Evolutionary conservation across 1,139 yeast genomes (phyloP), one percentile per base, ranked within the genome.

Genomic region (Taphrina wiesneri): DNA sequence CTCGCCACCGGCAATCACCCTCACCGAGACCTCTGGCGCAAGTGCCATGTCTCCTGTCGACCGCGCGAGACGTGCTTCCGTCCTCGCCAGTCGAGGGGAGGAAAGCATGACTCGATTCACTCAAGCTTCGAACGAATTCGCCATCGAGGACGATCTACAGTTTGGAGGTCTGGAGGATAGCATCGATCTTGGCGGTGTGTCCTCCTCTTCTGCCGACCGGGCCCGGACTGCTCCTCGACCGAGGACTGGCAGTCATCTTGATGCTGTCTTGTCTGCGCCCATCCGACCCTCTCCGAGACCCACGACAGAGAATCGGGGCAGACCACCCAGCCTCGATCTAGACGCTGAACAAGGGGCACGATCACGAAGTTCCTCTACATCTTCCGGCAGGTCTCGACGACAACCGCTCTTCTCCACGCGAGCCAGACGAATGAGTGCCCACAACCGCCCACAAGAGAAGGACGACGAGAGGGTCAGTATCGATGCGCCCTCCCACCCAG

Each of bases 401-500:
- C 64, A 60, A 17, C 52, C 64, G 13, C 49, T 52, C 25, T 54
- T 39, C 34, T 36, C 59, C 11, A 39, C 63, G 2, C 47, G 64
- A 28, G 32, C 43, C 15, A 23, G 64, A 28, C 56, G 64, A 5
- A 51, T 60, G 64, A 49, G 57, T 41, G 56, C 39, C 11, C 56
- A 39, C 47, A 30, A 17, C 19, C 25, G 43, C 9, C 43, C 41
- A 21, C 62, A 28, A 11, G 49, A 47, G 23, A 60, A 49, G 39
- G 56, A 60, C 23, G 39, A 49, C 17, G 64, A 60, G 32, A 39
- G 64, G n/a, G 46, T 9, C 23, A 49, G 57, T 32, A 25, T 60
- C 32, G 64, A 60, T 28, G 64, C 56, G 21, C 64, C 64, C 13
- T 60, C 64, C 5, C 64, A 53, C 1, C 64, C 64, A 5, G 64